phyloP scores from a whole-genome alignment of 345 rosid species.

The Citrus medica region DNA sequence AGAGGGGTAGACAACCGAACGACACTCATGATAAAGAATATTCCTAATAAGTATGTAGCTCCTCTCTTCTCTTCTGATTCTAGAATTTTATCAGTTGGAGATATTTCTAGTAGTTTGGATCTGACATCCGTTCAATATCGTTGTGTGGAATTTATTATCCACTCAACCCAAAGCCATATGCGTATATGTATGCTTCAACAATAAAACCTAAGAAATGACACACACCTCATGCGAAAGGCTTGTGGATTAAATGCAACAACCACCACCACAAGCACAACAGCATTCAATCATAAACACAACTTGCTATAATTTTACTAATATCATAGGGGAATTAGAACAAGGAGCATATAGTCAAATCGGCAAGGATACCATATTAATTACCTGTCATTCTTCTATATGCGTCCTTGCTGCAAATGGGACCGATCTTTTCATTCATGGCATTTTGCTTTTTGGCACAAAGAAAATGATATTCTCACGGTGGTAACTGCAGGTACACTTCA shows the following conservation, averaged over 20 bases:
- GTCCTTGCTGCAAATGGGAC: background rate
- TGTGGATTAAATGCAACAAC: background rate
- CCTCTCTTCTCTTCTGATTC: background rate
- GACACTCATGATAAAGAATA: constrained; percentile 75
- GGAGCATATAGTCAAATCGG: background rate
- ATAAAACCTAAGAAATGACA: background rate
- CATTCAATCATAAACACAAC: background rate
- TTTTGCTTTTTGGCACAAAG: background rate
- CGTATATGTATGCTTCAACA: background rate
- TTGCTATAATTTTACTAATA: background rate
- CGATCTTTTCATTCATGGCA: background rate
- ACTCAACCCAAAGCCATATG: background rate
- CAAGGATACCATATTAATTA: background rate
- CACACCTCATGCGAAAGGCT: background rate
- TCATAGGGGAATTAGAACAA: background rate
- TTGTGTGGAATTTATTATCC: background rate
- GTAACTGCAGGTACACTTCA: constrained; percentile 58
- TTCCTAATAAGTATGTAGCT: constrained; percentile 66
- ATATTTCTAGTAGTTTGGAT: background rate
- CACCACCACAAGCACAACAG: background rate
- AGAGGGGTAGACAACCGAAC: constrained; percentile 62
- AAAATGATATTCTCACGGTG: constrained; percentile 6
- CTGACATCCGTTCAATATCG: background rate
- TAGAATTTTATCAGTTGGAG: background rate
- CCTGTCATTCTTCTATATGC: background rate